Conservation (phyloP, 257 asterid species). For the Verbena officinalis region DNA sequence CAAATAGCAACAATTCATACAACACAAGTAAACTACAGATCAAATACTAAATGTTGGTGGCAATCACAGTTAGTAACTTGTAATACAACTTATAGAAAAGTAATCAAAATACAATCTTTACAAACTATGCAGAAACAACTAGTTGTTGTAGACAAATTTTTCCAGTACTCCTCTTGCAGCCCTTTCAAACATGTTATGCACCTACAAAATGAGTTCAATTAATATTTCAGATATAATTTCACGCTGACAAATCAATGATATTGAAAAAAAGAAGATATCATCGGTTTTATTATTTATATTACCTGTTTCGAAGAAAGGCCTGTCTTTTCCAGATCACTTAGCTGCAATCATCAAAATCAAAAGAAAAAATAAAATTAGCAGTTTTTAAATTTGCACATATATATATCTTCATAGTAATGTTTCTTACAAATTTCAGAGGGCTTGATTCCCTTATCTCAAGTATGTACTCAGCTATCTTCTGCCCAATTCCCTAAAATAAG, state of each 20-base stretch:
- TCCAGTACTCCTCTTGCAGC: slow-evolving; percentile 71
- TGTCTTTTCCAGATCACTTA: slow-evolving; percentile 70
- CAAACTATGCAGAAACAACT: slow-evolving; percentile 25
- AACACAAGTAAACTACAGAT: too few species aligned
- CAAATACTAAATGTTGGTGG: too few species aligned
- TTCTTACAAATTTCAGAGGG: slow-evolving; percentile 76
- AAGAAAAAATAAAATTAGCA: background rate
- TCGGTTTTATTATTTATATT: background rate
- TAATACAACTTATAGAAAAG: too few species aligned
- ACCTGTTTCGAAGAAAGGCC: slow-evolving; percentile 93
- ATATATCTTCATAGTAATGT: background rate
- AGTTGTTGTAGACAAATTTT: slow-evolving; percentile 33
- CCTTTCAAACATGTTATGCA: slow-evolving; percentile 73
- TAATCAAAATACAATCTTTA: background rate
- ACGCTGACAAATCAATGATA: background rate
- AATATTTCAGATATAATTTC: background rate
- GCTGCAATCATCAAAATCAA: slow-evolving; percentile 51
- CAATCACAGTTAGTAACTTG: too few species aligned
- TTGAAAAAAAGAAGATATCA: background rate
- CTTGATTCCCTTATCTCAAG: slow-evolving; percentile 72
- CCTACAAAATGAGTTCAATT: slow-evolving; percentile 42
- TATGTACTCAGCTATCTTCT: slow-evolving; percentile 76
- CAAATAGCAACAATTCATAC: too few species aligned
- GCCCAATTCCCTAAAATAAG: slow-evolving; percentile 75
- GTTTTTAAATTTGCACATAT: too few species aligned